Base-by-base conservation (phyloP, 176 grass and related monocot genomes). In the Zizania latifolia region DNA sequence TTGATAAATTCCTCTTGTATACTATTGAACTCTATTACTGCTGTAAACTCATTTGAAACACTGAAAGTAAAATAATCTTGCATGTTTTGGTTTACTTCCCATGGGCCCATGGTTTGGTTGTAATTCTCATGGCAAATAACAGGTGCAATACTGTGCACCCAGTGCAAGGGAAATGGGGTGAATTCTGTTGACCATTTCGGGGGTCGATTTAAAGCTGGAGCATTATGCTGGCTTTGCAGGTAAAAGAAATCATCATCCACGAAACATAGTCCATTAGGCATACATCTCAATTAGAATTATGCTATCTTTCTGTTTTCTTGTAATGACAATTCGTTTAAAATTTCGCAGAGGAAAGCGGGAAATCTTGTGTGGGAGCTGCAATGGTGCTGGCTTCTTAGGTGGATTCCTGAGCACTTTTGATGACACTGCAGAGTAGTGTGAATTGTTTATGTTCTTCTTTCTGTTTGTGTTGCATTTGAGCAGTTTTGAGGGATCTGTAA, bases 151-250 rank as follows among this genome's bases (percentile, higher is more conserved):
- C 1, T 24, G 31, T 94, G 91, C 72, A 74, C 62, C 54, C 87
- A 94, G 74, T 99, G 95, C 77, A 21, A 82, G 72, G 91, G 91
- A 78, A 69, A 23, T 8, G 95, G 84, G 66, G 95, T 92, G 31
- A 94, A 99, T 92, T 80, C 82, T 61, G 84, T 77, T 44, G 95
- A 99, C 51, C 89, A 99, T 72, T 99, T 94, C 77, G 56, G 86
- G 72, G 91, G 95, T 28, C 89, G 86, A 81, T 99, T 99, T 78
- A 99, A 99, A 87, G 86, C 79, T 41, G 91, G 95, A 67, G 86
- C 59, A 58, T 45, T 84, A 75, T 99, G 95, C 61, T 99, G 95
- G 95, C 91, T 99, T 82, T 99, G 95, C 86, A 99, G 91, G 95
- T 99, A 92, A 72, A 74, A 37, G 15, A 37, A 76, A 12, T 37